Conservation (phyloP, 768 basidiomycete genomes). For the Calocybe indica region DNA sequence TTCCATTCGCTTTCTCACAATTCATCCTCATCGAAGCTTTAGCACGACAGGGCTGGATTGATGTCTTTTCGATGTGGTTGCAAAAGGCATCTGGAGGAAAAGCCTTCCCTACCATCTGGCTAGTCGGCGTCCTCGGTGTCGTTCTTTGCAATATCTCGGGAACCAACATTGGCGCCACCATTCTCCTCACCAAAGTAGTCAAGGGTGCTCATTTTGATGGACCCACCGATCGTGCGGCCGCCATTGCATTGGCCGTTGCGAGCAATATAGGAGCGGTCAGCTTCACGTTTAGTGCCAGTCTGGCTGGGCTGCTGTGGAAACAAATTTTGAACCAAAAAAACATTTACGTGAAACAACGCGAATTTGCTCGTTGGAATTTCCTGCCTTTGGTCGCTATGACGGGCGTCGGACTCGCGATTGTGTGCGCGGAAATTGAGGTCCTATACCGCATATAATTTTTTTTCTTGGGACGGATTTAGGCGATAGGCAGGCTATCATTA, state of each 20-base stretch:
- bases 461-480: too few species aligned
- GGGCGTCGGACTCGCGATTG: slow-evolving; percentile 57
- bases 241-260: slow-evolving; percentile 74
- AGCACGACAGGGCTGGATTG: slow-evolving; percentile 80
- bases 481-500: too few species aligned
- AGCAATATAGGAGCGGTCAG: slow-evolving; percentile 90
- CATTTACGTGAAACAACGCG: slow-evolving; percentile 49
- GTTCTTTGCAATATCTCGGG: slow-evolving; percentile 78
- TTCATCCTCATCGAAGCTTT: slow-evolving; percentile 92
- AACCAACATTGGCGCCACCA: slow-evolving; percentile 89
- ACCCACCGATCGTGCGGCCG: slow-evolving; percentile 44
- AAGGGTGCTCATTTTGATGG: slow-evolving; percentile 39
- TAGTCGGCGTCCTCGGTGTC: slow-evolving; percentile 68
- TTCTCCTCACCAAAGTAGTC: slow-evolving; percentile 79
- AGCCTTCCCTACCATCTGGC: slow-evolving; percentile 50
- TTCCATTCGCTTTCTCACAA: slow-evolving; percentile 91
- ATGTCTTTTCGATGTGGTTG: slow-evolving; percentile 72
- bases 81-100: slow-evolving; percentile 33
- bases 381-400: slow-evolving; percentile 64
- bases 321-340: slow-evolving; percentile 69
- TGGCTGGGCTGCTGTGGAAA: slow-evolving; percentile 85
- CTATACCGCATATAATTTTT: slow-evolving; percentile 23
- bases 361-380: slow-evolving; percentile 72
- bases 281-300: slow-evolving; percentile 81
- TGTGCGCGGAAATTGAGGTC: slow-evolving; percentile 72